These are phyloP conservation scores for Cymodocea nodosa DNA, from an alignment of 116 monocot species.

Conservation along the genomic window DNA sequence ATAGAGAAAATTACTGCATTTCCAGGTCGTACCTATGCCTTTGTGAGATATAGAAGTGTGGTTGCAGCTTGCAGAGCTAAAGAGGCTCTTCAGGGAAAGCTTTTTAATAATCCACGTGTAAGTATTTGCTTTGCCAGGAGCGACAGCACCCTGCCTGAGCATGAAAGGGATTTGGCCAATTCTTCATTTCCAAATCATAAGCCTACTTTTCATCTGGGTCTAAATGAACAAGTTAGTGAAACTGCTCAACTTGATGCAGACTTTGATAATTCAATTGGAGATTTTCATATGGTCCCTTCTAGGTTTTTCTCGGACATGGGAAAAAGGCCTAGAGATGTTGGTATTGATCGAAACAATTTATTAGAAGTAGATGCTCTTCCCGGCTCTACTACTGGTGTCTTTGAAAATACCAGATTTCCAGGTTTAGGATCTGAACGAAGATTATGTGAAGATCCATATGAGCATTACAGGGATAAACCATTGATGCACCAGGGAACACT, in stretches of 20 bases:
- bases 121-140: conserved; percentile 73
- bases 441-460: conserved; percentile 27
- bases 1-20: conserved; percentile 69
- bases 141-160: conserved; percentile 31
- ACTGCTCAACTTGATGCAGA: conserved; percentile 17
- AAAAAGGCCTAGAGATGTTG: conserved; percentile 28
- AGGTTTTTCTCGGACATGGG: conserved; percentile 19
- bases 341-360: conserved; percentile 18
- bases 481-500: conserved; percentile 17
- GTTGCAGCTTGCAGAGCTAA: conserved; percentile 80
- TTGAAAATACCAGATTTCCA: conserved; percentile 28
- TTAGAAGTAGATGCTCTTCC: conserved; percentile 11
- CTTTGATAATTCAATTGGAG: conserved; percentile 32
- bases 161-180: conserved; percentile 21
- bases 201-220: conserved; percentile 13
- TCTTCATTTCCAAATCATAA: conserved; percentile 16
- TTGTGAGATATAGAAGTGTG: conserved; percentile 57
- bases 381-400: conserved; percentile 10
- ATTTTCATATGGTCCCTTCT: conserved; percentile 36
- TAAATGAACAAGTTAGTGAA: conserved; percentile 17
- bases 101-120: conserved; percentile 75
- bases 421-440: conserved; percentile 29
- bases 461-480: conserved; percentile 30
- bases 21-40: conserved; percentile 82
- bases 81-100: conserved; percentile 84